These are phyloP conservation scores for Eucalyptus victrix DNA, from an alignment of 345 rosid species.

Conservation along the genomic window DNA sequence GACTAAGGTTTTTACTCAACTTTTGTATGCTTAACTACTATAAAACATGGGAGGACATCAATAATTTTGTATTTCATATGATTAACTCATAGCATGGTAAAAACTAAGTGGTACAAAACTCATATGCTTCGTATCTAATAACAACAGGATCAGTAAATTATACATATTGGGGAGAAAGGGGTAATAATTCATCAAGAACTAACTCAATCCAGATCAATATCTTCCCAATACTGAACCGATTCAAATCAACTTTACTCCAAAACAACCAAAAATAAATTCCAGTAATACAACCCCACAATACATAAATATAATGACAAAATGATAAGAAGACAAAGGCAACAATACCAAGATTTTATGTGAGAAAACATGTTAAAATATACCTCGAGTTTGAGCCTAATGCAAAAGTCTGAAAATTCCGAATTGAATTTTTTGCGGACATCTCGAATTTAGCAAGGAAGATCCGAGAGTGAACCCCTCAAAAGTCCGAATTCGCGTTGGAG, in stretches of 20 bases:
- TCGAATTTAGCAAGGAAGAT: too few relatives aligned
- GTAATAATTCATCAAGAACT: neutral
- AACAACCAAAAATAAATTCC: neutral
- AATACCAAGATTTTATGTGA: neutral
- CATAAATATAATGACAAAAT: neutral
- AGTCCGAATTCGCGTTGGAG: fast-evolving
- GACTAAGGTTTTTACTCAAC: neutral
- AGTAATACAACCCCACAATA: neutral
- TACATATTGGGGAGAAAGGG: too few relatives aligned
- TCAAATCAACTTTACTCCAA: neutral
- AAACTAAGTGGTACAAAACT: neutral
- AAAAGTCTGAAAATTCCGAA: too few relatives aligned
- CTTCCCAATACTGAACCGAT: neutral
- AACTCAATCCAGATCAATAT: neutral
- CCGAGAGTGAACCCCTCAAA: fast-evolving
- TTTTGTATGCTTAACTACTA: neutral
- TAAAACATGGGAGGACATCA: neutral
- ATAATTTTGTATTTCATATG: neutral
- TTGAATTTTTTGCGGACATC: too few relatives aligned
- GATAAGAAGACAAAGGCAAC: neutral
- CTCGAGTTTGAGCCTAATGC: too few relatives aligned
- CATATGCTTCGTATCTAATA: neutral
- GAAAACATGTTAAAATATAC: too few relatives aligned
- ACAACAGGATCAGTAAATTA: neutral
- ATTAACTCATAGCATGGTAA: neutral